Evolutionary conservation across 495 filamentous ascomycete species (phyloP), one percentile per base, ranked within the genome.

Genomic region (Xylaria grammica): DNA sequence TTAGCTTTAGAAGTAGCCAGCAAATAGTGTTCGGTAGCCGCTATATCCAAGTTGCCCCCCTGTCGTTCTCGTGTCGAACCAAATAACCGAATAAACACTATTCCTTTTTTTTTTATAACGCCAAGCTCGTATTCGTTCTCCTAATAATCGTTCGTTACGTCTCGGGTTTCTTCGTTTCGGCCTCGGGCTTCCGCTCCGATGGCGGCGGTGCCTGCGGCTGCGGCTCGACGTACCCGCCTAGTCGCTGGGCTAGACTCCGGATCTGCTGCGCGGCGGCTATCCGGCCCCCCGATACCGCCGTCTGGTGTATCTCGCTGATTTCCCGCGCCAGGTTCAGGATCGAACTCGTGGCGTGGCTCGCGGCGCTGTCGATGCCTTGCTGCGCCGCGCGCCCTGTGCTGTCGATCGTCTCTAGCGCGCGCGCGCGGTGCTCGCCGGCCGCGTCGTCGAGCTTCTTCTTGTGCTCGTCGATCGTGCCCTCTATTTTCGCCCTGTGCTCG

Each of bases 191-290:
- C 20, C 27, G 45, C n/a, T 54, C 17, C n/a, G n/a, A n/a, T n/a
- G n/a, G n/a, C n/a, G n/a, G n/a, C n/a, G n/a, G n/a, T n/a, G n/a
- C n/a, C n/a, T n/a, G n/a, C n/a, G n/a, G n/a, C n/a, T n/a, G n/a
- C n/a, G n/a, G n/a, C 11, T 54, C 48, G 9, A 42, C 60, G 22
- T 62, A 48, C 0, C 22, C 48, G 17, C 22, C 61, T 32, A 63
- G 13, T 42, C 61, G 36, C 42, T 34, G 52, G 29, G 60, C 60
- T 22, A 63, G 32, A 0, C 19, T 20, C 6, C 38, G 26, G 17
- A 63, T 63, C 40, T 55, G 60, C 29, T 63, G 50, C 5, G 27
- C 51, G 13, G 60, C 60, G 22, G 60, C 32, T 13, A 2, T 20
- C 26, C 40, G 60, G 10, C 52, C 52, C 40, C 52, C 38, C 30